Evolutionary conservation across 305 asterid species (phyloP), one percentile per base, ranked within the genome.

Genomic region (Fraxinus dipetala): DNA sequence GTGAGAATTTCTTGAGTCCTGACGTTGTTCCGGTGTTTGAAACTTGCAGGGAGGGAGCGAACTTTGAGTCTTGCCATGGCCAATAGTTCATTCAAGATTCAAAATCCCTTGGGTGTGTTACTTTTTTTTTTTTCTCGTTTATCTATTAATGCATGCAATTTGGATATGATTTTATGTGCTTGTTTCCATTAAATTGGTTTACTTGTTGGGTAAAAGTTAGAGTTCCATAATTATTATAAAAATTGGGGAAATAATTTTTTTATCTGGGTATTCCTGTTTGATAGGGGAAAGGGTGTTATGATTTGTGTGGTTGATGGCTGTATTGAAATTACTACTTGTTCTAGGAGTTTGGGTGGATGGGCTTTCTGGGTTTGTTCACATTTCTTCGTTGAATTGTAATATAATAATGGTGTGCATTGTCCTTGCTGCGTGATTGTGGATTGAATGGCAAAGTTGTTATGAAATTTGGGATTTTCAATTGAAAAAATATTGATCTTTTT

Each of bases 71-170:
- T 63, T 78, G 72, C 86, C 80, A 89, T 91, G 95, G 92, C 90
- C n/a, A 90, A 83, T 83, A 84, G 85, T 84, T 86, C 91, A 22
- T 91, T 88, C 89, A 86, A 90, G 86, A 84, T 84, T 73, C 91
- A 87, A 24, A 83, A 85, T 72, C 88, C 95, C 54, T 80, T 91
- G 81, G 94, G 94, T 91, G 87, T 67, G 76, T 38, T 38, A 5
- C 70, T 32, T 26, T 4, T 10, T 36, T 2, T 36, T 6, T 36
- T 6, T 36, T 40, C 48, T 40, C 48, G 48, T 40, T 9, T 40
- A 38, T 85, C 70, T 45, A 24, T 54, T 67, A 30, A 26, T 77
- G 31, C 77, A 34, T 78, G 72, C 51, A 80, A 34, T 61, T 13
- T 45, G 6, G 56, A 45, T 45, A 45, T 48, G 4, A 45, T 45